These are phyloP conservation scores for Posidonia oceanica DNA, from an alignment of 116 monocot genomes.

Conservation along the genomic window DNA sequence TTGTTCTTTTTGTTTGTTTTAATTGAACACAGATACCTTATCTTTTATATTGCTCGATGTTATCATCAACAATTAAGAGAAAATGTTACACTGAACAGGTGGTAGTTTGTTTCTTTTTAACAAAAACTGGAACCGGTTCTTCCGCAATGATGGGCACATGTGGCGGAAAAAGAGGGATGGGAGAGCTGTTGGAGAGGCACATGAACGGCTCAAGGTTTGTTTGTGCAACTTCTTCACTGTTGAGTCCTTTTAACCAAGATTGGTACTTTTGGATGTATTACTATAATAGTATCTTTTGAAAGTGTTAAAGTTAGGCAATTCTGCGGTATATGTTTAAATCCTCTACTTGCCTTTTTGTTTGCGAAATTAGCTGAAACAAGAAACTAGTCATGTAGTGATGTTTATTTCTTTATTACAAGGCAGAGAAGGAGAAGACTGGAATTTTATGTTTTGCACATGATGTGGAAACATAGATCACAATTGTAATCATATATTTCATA, in stretches of 20 bases:
- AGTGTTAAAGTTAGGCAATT: background rate
- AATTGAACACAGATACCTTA: too few species aligned
- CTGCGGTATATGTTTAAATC: too few species aligned
- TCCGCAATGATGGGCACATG: constrained; percentile 68
- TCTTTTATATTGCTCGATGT: background rate
- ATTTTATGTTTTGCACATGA: too few species aligned
- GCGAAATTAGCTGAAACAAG: too few species aligned
- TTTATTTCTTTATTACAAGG: too few species aligned
- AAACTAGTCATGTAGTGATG: too few species aligned
- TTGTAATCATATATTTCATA: too few species aligned
- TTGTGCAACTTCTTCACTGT: background rate
- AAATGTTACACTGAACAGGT: constrained; percentile 24
- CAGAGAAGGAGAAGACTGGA: too few species aligned
- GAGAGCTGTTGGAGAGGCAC: constrained; percentile 66
- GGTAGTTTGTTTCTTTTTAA: constrained; percentile 81
- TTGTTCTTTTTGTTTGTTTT: too few species aligned
- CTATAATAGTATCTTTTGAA: background rate
- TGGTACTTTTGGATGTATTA: background rate
- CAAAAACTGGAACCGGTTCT: constrained; percentile 45
- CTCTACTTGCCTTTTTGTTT: too few species aligned
- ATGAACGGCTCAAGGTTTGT: constrained; percentile 74
- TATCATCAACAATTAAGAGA: background rate
- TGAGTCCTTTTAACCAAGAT: background rate
- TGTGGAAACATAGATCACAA: too few species aligned
- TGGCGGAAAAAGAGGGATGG: constrained; percentile 86